These are phyloP conservation scores for Lepiota brunneoincarnata DNA, from an alignment of 768 basidiomycete genomes.

Conservation along the genomic window DNA sequence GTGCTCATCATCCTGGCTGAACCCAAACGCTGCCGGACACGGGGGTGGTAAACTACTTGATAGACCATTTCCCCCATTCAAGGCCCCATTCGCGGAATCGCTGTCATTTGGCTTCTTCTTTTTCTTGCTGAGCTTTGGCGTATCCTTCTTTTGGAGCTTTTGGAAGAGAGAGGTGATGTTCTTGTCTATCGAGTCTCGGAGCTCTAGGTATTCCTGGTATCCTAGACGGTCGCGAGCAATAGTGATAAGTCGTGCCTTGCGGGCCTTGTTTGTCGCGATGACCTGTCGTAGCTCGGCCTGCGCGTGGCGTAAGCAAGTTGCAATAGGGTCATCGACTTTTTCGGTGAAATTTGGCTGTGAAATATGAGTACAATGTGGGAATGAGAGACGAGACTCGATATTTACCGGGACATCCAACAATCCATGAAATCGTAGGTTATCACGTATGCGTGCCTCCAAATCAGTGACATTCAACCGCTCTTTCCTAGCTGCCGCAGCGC, in stretches of 20 bases:
- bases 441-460: conserved; percentile 69
- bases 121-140: conserved; percentile 74
- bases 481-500: conserved; percentile 69
- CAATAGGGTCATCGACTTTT: conserved; percentile 92
- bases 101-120: conserved; percentile 52
- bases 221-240: conserved; percentile 86
- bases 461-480: conserved; percentile 80
- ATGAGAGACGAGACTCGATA: conserved; percentile 14
- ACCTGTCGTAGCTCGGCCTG: conserved; percentile 80
- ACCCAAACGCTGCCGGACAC: conserved; percentile 69
- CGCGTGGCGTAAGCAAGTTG: conserved; percentile 84
- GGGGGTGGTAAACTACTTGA: conserved; percentile 45
- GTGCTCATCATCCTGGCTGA: conserved; percentile 67
- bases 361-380: neutral
- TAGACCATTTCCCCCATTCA: conserved; percentile 26
- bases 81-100: conserved; percentile 22
- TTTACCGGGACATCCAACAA: conserved; percentile 68
- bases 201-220: conserved; percentile 87
- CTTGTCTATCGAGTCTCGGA: conserved; percentile 84
- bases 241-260: conserved; percentile 66
- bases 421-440: conserved; percentile 77
- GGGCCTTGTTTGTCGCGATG: conserved; percentile 77
- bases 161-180: conserved; percentile 71
- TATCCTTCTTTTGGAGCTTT: conserved; percentile 82
- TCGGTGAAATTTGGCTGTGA: conserved; percentile 68